Base-by-base conservation (phyloP, 129 eudicot species). In the Logfia minima region DNA sequence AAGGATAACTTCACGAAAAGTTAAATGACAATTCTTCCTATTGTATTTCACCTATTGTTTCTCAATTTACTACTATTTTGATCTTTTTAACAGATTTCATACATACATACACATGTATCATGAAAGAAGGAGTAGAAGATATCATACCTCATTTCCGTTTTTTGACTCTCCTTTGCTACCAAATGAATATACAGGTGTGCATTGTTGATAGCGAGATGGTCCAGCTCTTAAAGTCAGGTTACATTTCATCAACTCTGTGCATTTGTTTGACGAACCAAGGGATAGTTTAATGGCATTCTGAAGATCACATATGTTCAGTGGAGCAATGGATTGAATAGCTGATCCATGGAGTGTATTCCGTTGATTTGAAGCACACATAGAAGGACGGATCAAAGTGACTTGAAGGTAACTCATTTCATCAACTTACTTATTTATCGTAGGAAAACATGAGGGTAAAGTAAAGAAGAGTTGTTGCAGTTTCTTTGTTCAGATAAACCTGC, bases 101-200 rank as follows among this genome's bases (percentile, higher is more conserved):
- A 6, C 34, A 77, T 60, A 69, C 61, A 16, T 68, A 28, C 16
- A 64, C 8, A 51, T 43, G 59, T 10, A 34, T n/a, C 8, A 78
- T 34, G 28, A 72, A 71, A 72, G 34, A 71, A 79, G 26, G 58
- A 72, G 22, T 9, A 41, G 41, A 64, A 21, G 41, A 64, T 52
- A 19, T 17, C 53, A 76, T 85, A 92, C 97, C 89, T 92, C 87
- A 23, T 85, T 74, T 13, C 68, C 85, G 67, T 74, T 78, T 35
- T 76, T 85, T 2, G 86, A 71, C 45, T 80, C 83, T 66, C 88
- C 95, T 83, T 87, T 81, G 65, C 92, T 90, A 74, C 97, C 91
- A 82, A 86, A 89, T 28, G 72, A 69, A 72, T 88, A 89, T 19
- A 84, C 86, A 23, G 88, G 87, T 56, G 85, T 69, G 78, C 77